Conservation (phyloP, 805 yeast genomes). For the Wickerhamomyces bisporus region DNA sequence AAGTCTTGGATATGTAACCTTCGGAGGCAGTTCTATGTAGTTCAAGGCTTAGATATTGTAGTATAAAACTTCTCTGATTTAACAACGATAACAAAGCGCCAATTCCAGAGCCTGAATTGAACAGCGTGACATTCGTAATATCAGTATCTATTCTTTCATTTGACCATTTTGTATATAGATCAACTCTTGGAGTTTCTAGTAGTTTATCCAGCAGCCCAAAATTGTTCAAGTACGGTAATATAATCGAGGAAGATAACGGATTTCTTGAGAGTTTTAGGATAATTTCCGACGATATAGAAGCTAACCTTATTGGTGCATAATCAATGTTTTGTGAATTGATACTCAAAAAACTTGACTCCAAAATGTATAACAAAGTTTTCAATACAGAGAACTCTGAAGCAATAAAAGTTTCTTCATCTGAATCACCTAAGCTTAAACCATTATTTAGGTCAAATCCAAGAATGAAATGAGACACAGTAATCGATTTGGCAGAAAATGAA, state of each 20-base stretch:
- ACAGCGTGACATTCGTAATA: conserved; percentile 25
- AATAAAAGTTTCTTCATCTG: conserved; percentile 43
- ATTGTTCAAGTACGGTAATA: conserved; percentile 50
- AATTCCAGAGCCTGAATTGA: conserved; percentile 30
- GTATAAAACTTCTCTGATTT: conserved; percentile 50
- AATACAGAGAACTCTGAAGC: conserved; percentile 52
- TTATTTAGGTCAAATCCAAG: conserved; percentile 64
- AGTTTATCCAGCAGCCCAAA: conserved; percentile 46
- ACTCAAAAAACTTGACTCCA: conserved; percentile 42
- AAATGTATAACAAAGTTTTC: conserved; percentile 42
- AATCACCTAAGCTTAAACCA: conserved; percentile 44
- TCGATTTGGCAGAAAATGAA: conserved; percentile 32
- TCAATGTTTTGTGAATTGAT: conserved; percentile 38
- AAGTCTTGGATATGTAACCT: conserved; percentile 46
- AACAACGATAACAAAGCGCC: conserved; percentile 59
- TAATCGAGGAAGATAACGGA: conserved; percentile 44
- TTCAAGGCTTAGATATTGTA: conserved; percentile 67
- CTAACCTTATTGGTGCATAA: conserved; percentile 53
- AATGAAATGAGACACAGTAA: conserved; percentile 66
- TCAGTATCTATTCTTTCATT: conserved; percentile 39
- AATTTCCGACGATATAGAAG: conserved; percentile 55
- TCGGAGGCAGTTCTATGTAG: conserved; percentile 49
- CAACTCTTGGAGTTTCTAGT: conserved; percentile 47
- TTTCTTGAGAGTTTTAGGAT: conserved; percentile 57
- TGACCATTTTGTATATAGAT: conserved; percentile 51